These are phyloP conservation scores for Zymoseptoria brevis DNA, from an alignment of 2,329 filamentous ascomycete species.

Conservation along the genomic window DNA sequence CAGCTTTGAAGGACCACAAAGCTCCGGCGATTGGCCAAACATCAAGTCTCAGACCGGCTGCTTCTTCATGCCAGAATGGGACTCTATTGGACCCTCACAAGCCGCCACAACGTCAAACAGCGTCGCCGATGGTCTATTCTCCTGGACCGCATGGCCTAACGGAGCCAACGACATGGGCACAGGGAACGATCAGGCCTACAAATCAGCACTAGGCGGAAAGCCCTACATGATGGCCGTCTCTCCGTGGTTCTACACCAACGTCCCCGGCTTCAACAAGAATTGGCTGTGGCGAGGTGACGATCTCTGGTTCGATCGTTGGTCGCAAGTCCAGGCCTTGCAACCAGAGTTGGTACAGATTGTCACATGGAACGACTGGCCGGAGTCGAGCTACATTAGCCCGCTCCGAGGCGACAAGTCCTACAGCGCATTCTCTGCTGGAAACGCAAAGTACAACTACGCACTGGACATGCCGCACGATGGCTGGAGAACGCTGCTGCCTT, in stretches of 20 bases:
- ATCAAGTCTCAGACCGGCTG: conserved; percentile 36
- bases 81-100: conserved; percentile 32
- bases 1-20: conserved; percentile 28
- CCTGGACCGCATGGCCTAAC: conserved; percentile 45
- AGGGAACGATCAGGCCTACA: conserved; percentile 35
- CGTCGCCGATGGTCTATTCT: conserved; percentile 40
- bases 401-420: conserved; percentile 3
- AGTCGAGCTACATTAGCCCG: conserved; percentile 48
- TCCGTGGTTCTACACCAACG: conserved; percentile 50
- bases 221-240: conserved; percentile 44
- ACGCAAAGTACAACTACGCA: conserved; percentile 44
- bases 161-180: conserved; percentile 45
- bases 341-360: conserved; percentile 49
- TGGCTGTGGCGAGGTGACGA: conserved; percentile 57
- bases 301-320: conserved; percentile 55
- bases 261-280: conserved; percentile 51
- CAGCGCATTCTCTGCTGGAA: conserved; percentile 8
- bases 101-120: conserved; percentile 6
- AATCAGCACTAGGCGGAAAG: conserved; percentile 34
- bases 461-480: conserved; percentile 43
- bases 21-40: conserved; percentile 36
- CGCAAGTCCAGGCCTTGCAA: conserved; percentile 42
- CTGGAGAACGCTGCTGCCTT: conserved; percentile 44
- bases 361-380: conserved; percentile 52
- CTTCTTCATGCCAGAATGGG: conserved; percentile 43